These are phyloP conservation scores for Podospora sp. DNA, from an alignment of 495 filamentous ascomycete genomes.

Conservation along the genomic window DNA sequence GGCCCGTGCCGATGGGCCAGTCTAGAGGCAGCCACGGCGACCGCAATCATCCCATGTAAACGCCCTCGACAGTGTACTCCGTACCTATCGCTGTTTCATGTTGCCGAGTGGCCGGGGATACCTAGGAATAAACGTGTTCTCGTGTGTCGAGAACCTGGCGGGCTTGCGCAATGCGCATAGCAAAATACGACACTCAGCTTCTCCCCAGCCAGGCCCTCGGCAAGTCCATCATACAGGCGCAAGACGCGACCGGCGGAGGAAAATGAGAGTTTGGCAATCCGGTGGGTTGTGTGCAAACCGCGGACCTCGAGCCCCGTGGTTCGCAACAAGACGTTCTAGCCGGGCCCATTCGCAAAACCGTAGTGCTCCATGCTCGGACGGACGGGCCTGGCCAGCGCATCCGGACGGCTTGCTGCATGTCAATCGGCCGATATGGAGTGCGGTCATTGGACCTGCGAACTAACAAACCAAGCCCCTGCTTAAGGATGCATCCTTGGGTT, in stretches of 20 bases:
- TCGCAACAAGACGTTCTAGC: conserved; percentile 24
- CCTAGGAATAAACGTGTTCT: too few species aligned
- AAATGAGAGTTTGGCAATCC: not conserved
- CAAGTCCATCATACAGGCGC: not conserved
- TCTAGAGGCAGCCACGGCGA: conserved; percentile 4
- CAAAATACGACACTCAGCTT: not conserved
- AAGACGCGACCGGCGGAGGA: not conserved
- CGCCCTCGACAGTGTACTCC: not conserved
- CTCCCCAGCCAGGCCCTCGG: not conserved
- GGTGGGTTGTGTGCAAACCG: not conserved
- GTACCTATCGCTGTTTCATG: not conserved
- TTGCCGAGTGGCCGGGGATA: not conserved
- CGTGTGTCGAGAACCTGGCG: too few species aligned
- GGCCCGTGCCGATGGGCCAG: not conserved
- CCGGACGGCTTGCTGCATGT: conserved; percentile 14
- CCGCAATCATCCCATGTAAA: not conserved
- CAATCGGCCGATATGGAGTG: not conserved
- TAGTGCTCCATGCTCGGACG: conserved; percentile 8
- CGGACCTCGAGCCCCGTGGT: not conserved
- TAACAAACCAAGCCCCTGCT: not conserved
- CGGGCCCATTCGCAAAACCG: conserved; percentile 29
- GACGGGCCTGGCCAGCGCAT: not conserved
- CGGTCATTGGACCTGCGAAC: not conserved
- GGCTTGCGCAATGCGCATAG: too few species aligned
- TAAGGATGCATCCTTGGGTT: not conserved